Base-by-base conservation (phyloP, 83 land plant species). In the Picea engelmannii region DNA sequence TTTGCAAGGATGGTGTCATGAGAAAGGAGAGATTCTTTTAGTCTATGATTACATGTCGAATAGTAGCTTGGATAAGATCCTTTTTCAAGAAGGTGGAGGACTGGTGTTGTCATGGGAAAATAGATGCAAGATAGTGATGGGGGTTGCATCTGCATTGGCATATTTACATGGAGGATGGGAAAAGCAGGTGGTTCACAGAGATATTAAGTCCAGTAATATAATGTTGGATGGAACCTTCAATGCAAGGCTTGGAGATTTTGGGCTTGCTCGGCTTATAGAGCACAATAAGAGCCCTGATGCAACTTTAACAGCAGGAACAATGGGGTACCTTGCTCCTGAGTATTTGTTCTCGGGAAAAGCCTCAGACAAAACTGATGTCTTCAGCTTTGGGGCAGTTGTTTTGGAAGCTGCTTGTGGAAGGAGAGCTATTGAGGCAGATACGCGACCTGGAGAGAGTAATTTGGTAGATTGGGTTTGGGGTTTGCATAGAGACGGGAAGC, bases 291-390 rank as follows among this genome's bases (percentile, higher is more conserved):
- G 90, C 76, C 93, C 93, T 0, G 91, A 84, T 35, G 86, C 90
- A 11, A 92, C 95, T 2, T 84, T 92, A 2, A 86, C 90, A 7
- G 95, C 95, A 11, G 95, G 93, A 31, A 92, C 96, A 0, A 88
- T 89, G 90, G 95, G 96, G 0, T 94, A 92, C 82, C 84, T 90
- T 12, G 95, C 96, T 0, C 96, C 96, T 1, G 96, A 94, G 81
- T 90, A 87, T n/a, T n/a, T n/a, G n/a, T n/a, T 60, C 87, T 90
- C 81, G 12, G 95, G 93, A 25, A 90, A 81, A 66, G 92, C 93
- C 52, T 90, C 91, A 1, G 93, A 87, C 55, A 93, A 92, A 61
- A 89, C 91, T 1, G 98, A 95, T 71, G 94, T 93, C 16, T 93
- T 87, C 79, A 91, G 94, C 80, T 93, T 85, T 67, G 97, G 97